Base-by-base conservation (phyloP, 192 early-diverging fungal genomes). In the Coemansia sp. region DNA sequence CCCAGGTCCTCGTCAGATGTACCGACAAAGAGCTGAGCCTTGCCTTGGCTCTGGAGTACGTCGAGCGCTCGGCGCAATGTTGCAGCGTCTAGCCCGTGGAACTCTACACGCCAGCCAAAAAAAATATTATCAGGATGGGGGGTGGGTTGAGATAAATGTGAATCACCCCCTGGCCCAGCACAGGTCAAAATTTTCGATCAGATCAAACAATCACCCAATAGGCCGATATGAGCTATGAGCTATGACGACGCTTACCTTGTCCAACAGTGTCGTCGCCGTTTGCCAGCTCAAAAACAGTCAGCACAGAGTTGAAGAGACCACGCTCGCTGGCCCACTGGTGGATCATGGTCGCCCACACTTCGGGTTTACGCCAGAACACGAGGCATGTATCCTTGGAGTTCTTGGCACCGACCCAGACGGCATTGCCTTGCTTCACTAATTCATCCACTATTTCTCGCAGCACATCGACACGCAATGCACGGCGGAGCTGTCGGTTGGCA, bases 201-300 rank as follows among this genome's bases (percentile, higher is more conserved):
- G 48, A 51, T 64, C 48, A 39, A 55, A 61, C 46, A 48, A 64
- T 64, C 42, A 64, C 48, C 27, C 19, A 2, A 1, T 32, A 7
- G 2, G 8, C 25, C 25, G 25, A 27, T 27, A 27, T 7, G 55
- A 57, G 55, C 29, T 27, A 27, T 7, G 55, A 57, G 55, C 29
- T 32, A 31, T 57, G 55, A 57, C 55, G 55, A 6, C 31, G 48
- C 74, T 66, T 81, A 94, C 92, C 90, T 68, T 89, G 84, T 12
- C 85, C 94, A 42, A 85, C 89, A 1, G 91, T 85, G 67, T 85
- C 78, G 45, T 98, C 96, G 25, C 93, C 94, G 60, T 95, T 91
- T 17, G 91, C 77, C 64, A 98, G 83, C 81, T 98, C 96, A 72
- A 94, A 96, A 25, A 91, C 71, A 5, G 95, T 98, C 72, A 94